Percentiles rank a stretch among this genome's conserved stretches.
These are phyloP conservation scores for Rubia peregrina DNA, from an alignment of 305 asterid species.

Conservation along the genomic window DNA sequence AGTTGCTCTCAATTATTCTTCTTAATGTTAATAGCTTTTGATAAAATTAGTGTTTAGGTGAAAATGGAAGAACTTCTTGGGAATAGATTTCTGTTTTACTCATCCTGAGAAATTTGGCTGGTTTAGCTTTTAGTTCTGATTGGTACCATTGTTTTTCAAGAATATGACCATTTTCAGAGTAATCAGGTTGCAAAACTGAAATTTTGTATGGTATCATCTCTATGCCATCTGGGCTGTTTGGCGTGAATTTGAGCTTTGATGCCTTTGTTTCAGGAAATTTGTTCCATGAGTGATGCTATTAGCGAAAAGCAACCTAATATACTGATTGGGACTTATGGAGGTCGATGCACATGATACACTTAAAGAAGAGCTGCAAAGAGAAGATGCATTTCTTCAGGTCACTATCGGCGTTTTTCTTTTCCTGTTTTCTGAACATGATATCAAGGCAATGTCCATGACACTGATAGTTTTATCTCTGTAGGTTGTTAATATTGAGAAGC, in stretches of 20 bases:
- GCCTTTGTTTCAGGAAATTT: conserved; percentile 14
- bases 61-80: background rate
- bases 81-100: background rate
- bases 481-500: conserved; percentile 56
- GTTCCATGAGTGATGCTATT: conserved; percentile 11
- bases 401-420: conserved; percentile 14
- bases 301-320: conserved; percentile 3
- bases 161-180: conserved; percentile 1
- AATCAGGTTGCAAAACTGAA: background rate
- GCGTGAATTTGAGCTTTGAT: background rate
- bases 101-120: background rate
- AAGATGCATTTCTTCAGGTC: conserved; percentile 50
- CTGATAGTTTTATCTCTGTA: conserved; percentile 17
- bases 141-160: background rate
- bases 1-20: background rate
- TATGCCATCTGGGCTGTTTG: background rate
- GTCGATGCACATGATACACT: conserved; percentile 17
- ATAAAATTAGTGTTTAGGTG: background rate
- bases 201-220: background rate
- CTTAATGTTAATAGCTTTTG: background rate
- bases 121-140: background rate
- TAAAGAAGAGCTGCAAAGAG: conserved; percentile 29
- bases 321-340: conserved; percentile 25
- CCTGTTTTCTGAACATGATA: background rate
- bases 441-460: conserved; percentile 6